Conservation (phyloP, 2,329 filamentous ascomycete species). For the Sporothrix luriei region DNA sequence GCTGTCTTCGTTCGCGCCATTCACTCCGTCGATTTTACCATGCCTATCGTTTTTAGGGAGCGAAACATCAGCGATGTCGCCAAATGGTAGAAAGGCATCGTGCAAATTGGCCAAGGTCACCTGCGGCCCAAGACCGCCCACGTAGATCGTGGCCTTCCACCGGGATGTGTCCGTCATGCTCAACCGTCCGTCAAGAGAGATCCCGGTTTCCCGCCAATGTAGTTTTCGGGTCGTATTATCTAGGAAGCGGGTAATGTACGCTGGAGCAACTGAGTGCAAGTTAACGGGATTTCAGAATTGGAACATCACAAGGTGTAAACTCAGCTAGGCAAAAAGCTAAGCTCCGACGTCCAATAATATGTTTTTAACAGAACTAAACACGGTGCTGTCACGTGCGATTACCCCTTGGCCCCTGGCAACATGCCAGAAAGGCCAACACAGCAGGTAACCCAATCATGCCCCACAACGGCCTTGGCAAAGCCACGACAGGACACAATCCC, state of each 20-base stretch:
- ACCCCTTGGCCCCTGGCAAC: slow-evolving; percentile 11
- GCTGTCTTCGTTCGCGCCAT: slow-evolving; percentile 22
- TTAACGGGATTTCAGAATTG: neutral
- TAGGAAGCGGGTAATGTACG: neutral
- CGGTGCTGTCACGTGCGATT: slow-evolving; percentile 30
- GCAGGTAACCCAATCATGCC: slow-evolving; percentile 34
- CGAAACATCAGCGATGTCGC: slow-evolving; percentile 89
- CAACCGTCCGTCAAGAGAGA: neutral
- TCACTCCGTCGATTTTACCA: slow-evolving; percentile 57
- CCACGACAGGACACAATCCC: slow-evolving; percentile 27
- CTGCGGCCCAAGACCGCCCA: slow-evolving; percentile 80
- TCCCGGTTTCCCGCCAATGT: neutral
- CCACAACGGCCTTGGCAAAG: slow-evolving; percentile 19
- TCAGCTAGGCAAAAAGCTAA: neutral
- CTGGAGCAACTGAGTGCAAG: neutral
- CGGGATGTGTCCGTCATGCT: slow-evolving; percentile 79
- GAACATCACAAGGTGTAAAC: neutral
- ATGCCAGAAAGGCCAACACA: slow-evolving; percentile 28
- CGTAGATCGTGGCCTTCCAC: slow-evolving; percentile 88
- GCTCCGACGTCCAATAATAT: slow-evolving; percentile 2
- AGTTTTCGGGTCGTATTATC: slow-evolving; percentile 33
- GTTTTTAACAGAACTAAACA: neutral
- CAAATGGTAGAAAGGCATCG: slow-evolving; percentile 94
- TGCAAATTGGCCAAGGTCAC: slow-evolving; percentile 76
- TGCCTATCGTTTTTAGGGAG: slow-evolving; percentile 85